Percentiles rank a stretch among this genome's conserved stretches.
Evolutionary conservation across 208 protist genomes (phyloP).

Genomic region (Leishmania aethiopica): DNA sequence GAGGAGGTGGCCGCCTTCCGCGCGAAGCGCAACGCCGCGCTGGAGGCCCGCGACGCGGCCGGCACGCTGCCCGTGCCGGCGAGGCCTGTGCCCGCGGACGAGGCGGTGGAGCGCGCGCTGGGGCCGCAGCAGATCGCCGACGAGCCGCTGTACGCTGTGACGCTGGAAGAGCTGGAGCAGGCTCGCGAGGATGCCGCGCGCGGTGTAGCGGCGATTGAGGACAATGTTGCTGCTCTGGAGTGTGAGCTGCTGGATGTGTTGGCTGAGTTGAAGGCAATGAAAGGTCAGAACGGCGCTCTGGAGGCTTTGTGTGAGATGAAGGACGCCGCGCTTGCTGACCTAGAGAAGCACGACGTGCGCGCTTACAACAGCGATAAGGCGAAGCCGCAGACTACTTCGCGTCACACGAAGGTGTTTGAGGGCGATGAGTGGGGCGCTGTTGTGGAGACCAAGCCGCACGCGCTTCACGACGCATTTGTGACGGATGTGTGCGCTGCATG

Average conservation of each 20-base stretch:
- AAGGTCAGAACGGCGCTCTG: slow-evolving; percentile 26
- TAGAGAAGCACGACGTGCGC: slow-evolving; percentile 25
- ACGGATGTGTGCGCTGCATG: slow-evolving; percentile 38
- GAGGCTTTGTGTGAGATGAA: slow-evolving; percentile 4
- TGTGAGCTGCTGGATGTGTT: slow-evolving; percentile 28
- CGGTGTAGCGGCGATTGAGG: neutral
- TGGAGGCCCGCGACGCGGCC: slow-evolving; percentile 26
- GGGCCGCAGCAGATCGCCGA: slow-evolving; percentile 16
- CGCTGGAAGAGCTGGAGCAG: slow-evolving; percentile 22
- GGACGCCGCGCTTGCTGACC: slow-evolving; percentile 17
- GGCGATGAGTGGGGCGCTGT: slow-evolving; percentile 37
- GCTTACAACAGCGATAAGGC: slow-evolving; percentile 23
- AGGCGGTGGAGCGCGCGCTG: slow-evolving; percentile 19
- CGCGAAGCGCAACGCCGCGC: slow-evolving; percentile 31
- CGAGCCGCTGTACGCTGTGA: slow-evolving; percentile 24
- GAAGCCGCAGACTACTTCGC: neutral
- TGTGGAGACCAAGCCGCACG: slow-evolving; percentile 14
- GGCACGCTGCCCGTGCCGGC: slow-evolving; percentile 27
- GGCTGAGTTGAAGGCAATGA: slow-evolving; percentile 26
- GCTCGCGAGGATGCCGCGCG: slow-evolving; percentile 13
- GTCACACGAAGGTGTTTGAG: slow-evolving; percentile 8
- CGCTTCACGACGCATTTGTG: slow-evolving; percentile 40
- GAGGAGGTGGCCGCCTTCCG: slow-evolving; percentile 10
- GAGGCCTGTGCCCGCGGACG: slow-evolving; percentile 18
- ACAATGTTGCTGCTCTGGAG: slow-evolving; percentile 20